Base-by-base conservation (phyloP, 306 rosid genomes). In the Quercus mongolica region DNA sequence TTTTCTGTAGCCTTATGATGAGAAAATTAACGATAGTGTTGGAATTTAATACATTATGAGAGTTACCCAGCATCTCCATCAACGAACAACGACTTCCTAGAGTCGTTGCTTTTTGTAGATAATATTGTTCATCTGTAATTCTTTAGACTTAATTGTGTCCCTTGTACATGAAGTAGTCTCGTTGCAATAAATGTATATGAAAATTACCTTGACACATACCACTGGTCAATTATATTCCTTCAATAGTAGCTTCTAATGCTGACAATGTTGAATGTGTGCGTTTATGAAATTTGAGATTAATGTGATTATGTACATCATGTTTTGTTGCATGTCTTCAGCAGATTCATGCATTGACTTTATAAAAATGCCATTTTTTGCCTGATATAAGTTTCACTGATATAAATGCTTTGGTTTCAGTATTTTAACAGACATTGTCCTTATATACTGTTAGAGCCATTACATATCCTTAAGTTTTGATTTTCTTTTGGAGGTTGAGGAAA, bases 341-440 rank as follows among this genome's bases (percentile, higher is more conserved):
- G 52, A 67, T 64, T 30, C 10, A 67, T 33, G 52, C 28, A 26
- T n/a, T 28, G 52, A 3, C 51, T 35, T n/a, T 5, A 19, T n/a
- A 38, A n/a, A 31, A 49, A 68, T 19, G 15, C 26, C 38, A 35
- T 68, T 67, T 67, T 68, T 68, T 8, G 8, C 26, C 54, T 35
- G 23, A 68, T 35, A 18, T 19, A 19, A 33, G 41, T 68, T 9
- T 25, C 55, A 3, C 23, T 52, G 56, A 17, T 35, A 9, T 62
- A 13, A 74, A 51, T 30, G 38, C 57, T 82, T 79, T 59, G 67
- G 57, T 5, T 74, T 65, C 25, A 71, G n/a, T 49, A 57, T 44
- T 70, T 54, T 52, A 59, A 23, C 58, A 19, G 62, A 58, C 58
- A 13, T 14, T 62, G 73, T 75, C 13, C 58, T 20, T 23, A 1